Conservation (phyloP, 441 rosid species). For the Arabidopsis hybrid region DNA sequence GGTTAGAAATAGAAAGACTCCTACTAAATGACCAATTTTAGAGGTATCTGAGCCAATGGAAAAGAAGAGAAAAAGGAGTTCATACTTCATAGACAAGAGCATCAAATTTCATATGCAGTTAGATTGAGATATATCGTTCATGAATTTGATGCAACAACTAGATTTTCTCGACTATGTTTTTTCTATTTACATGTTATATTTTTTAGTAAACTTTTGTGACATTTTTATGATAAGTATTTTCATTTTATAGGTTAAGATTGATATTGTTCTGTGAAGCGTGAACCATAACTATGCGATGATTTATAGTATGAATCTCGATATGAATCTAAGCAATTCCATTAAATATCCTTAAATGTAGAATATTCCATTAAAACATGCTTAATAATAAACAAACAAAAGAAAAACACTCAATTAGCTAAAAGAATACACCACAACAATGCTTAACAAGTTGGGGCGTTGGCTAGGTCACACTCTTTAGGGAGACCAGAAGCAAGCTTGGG, state of each 20-base stretch:
- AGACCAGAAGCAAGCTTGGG: slow-evolving; percentile 61
- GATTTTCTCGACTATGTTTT: neutral
- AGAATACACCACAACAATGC: neutral
- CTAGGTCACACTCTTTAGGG: slow-evolving; percentile 53
- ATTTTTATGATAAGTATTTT: no score
- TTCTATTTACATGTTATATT: neutral
- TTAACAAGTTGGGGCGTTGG: slow-evolving; percentile 33
- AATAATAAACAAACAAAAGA: no score
- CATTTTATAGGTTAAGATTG: neutral
- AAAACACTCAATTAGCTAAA: no score
- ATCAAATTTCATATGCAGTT: no score
- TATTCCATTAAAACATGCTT: no score
- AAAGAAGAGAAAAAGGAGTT: neutral
- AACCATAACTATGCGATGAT: neutral
- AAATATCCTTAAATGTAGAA: no score
- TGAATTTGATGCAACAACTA: neutral
- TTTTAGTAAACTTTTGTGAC: neutral
- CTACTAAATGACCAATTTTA: neutral
- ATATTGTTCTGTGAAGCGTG: neutral
- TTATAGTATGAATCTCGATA: no score
- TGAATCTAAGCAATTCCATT: no score
- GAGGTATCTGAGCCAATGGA: neutral
- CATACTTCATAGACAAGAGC: no score
- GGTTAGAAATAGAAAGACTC: neutral
- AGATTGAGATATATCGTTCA: neutral